Conservation (phyloP, 2,329 filamentous ascomycete genomes). For the Hansfordia pulvinata region DNA sequence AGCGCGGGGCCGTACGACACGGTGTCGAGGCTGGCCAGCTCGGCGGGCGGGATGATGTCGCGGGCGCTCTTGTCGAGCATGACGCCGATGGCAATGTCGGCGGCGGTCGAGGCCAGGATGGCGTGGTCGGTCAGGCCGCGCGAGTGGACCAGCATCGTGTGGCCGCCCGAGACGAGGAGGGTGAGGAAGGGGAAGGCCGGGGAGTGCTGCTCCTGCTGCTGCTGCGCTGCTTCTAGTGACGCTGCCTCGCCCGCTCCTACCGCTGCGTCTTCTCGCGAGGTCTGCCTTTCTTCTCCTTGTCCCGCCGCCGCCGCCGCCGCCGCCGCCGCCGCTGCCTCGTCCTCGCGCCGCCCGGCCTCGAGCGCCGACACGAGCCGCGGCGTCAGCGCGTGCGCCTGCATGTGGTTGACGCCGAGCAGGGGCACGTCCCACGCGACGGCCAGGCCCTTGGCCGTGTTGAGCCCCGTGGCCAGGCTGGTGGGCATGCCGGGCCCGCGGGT, state of each 20-base stretch:
- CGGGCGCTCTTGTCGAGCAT: constrained; percentile 80
- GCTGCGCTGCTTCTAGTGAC: background rate
- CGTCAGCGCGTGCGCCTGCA: constrained; percentile 92
- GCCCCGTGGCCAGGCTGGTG: constrained; percentile 60
- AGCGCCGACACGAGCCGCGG: constrained; percentile 62
- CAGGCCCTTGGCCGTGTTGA: constrained; percentile 79
- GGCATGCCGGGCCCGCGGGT: constrained; percentile 87
- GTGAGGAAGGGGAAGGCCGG: constrained; percentile 76
- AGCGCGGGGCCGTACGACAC: constrained; percentile 74
- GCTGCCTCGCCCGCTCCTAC: background rate
- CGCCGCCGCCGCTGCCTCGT: constrained; percentile 6
- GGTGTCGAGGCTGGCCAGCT: constrained; percentile 39
- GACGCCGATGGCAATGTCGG: constrained; percentile 82
- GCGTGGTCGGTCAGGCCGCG: constrained; percentile 52
- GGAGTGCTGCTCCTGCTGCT: constrained; percentile 4
- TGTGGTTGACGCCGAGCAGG: constrained; percentile 81
- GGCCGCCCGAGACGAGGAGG: constrained; percentile 81
- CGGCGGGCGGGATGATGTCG: constrained; percentile 49
- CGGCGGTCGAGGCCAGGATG: constrained; percentile 58
- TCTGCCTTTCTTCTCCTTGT: background rate
- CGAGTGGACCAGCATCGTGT: constrained; percentile 77
- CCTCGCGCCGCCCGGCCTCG: no score
- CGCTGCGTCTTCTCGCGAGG: background rate
- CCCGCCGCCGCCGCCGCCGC: constrained; percentile 1
- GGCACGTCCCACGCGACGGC: constrained; percentile 73